phyloP scores from a whole-genome alignment of 176 grass and related monocot genomes.

The Hordeum marinum region DNA sequence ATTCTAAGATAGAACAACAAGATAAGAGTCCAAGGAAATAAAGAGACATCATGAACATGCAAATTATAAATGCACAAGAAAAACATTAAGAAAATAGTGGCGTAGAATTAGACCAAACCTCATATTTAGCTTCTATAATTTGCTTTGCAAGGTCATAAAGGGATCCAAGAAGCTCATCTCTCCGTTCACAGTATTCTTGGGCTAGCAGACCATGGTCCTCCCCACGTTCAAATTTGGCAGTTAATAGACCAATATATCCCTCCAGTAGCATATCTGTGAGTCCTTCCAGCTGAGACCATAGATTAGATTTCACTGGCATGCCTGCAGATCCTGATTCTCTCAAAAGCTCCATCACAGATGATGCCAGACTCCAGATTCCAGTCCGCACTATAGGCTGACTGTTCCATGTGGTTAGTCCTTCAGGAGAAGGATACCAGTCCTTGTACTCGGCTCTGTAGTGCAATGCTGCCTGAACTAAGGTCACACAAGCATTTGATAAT shows the following conservation, averaged over 20 bases:
- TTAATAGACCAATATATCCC: conserved; percentile 64
- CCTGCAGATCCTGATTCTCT: conserved; percentile 48
- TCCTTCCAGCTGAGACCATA: conserved; percentile 74
- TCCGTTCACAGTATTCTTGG: conserved; percentile 74
- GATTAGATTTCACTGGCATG: conserved; percentile 53
- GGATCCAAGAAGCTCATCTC: conserved; percentile 83
- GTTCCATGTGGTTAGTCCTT: conserved; percentile 89
- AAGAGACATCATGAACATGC: neutral
- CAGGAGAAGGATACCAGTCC: conserved; percentile 90
- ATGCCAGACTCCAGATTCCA: conserved; percentile 85
- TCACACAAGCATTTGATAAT: conserved; percentile 71
- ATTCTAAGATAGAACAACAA: conserved; percentile 20
- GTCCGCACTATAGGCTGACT: conserved; percentile 69
- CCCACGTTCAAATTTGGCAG: conserved; percentile 80
- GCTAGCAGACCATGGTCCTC: conserved; percentile 70
- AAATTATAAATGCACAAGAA: conserved; percentile 3
- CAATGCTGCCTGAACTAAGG: conserved; percentile 58
- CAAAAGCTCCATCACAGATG: conserved; percentile 63
- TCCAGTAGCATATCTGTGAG: conserved; percentile 84
- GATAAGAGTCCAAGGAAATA: conserved; percentile 7
- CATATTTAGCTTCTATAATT: conserved; percentile 72
- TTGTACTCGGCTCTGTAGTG: conserved; percentile 63
- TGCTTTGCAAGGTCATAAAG: conserved; percentile 84
- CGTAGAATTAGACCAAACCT: conserved; percentile 45
- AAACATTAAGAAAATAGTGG: conserved; percentile 1